Evolutionary conservation across 441 rosid genomes (phyloP), one percentile per base, ranked within the genome.

Genomic region (Pelargonium cotyledonis): DNA sequence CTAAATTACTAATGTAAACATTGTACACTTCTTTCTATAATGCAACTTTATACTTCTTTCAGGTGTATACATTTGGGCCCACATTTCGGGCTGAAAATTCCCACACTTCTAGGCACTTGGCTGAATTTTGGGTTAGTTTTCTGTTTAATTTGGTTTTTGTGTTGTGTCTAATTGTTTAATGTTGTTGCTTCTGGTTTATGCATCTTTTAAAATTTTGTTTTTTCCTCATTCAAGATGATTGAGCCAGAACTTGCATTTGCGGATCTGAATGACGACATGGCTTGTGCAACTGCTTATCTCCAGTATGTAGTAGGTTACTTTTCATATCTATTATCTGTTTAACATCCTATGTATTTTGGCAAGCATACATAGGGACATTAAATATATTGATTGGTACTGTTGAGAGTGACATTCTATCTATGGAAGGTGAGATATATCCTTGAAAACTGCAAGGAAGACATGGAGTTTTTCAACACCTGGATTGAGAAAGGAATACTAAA

Each of bases 231-330:
- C 72, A 65, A 90, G 97, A 94, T 94, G 96, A 94, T 94, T 83
- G 99, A 94, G 79, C 99, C 99, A 43, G 99, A 94, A 76, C 92
- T 94, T 69, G 97, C 99, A 77, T 91, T 89, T 83, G 97, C 97
- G 64, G 91, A 94, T 82, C 87, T 94, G 70, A 75, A 86, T 76
- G 99, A 88, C 79, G 96, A 91, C 89, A 91, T 91, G 99, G 92
- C 96, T 47, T 94, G 99, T 79, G 97, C 99, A 70, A 80, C 96
- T 62, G 95, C 99, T 82, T 94, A 91, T 89, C 99, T 94, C 94
- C 97, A 94, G 96, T 91, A 94, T 71, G 97, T 89, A 83, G 99
- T 94, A 91, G 80, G 99, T 91, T 88, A 19, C 88, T 79, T 79
- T 79, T 78, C 84, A 76, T 82, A 78, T 82, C 78, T 80, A 47